Conservation (phyloP, 75 land plant genomes). For the Cunninghamia lanceolata region DNA sequence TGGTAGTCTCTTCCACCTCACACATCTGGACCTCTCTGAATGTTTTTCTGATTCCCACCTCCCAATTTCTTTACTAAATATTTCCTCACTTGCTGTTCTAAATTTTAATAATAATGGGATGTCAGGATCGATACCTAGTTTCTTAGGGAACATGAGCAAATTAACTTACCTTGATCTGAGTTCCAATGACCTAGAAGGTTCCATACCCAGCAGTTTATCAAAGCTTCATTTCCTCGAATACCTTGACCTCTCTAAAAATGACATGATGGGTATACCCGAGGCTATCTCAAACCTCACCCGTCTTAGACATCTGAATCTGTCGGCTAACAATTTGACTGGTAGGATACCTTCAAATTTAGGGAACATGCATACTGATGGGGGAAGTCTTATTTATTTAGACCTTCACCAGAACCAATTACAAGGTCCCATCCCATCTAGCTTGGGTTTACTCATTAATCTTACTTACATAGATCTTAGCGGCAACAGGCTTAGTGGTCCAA, state of each 20-base stretch:
- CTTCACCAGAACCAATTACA: neutral
- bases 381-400: neutral
- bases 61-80: neutral
- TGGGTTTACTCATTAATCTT: neutral
- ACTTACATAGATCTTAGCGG: neutral
- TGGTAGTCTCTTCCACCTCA: neutral
- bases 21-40: neutral
- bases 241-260: constrained; percentile 36
- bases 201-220: constrained; percentile 16
- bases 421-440: neutral
- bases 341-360: neutral
- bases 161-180: neutral
- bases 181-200: constrained; percentile 13
- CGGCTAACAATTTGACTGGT: neutral
- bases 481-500: neutral
- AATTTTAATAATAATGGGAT: too few relatives aligned
- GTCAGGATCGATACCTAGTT: constrained; percentile 34
- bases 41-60: neutral
- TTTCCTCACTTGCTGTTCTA: too few relatives aligned
- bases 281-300: constrained; percentile 39
- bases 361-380: neutral
- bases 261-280: constrained; percentile 41
- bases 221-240: constrained; percentile 24
- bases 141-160: too few relatives aligned
- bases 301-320: neutral